phyloP scores from a whole-genome alignment of 176 grass and related monocot species.

The Oryza meyeriana region DNA sequence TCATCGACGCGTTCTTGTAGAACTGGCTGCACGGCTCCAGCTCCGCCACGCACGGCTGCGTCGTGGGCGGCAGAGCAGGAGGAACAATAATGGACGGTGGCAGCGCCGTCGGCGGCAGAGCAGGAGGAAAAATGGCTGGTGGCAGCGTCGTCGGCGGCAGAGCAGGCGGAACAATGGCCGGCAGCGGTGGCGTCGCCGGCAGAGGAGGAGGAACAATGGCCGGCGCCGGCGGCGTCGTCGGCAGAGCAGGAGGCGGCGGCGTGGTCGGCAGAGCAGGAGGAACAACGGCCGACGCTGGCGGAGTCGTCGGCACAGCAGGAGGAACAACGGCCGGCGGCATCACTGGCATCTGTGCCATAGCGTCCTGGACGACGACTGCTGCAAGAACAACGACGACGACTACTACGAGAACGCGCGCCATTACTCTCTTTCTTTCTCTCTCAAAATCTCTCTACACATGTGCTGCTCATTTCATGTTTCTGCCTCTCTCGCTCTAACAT shows the following conservation, averaged over 20 bases:
- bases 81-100: no score
- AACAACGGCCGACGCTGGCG: background rate
- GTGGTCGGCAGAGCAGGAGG: background rate
- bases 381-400: background rate
- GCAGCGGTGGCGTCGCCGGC: no score
- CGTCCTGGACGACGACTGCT: background rate
- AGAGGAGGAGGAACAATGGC: no score
- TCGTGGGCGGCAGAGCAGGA: background rate
- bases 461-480: background rate
- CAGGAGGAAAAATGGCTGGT: background rate
- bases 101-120: background rate
- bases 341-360: background rate
- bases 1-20: slow-evolving; percentile 1
- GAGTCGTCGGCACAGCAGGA: background rate
- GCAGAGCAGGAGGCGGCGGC: no score
- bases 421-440: background rate
- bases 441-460: no score
- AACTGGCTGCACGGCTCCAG: background rate
- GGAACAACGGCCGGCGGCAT: background rate
- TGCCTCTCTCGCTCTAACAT: background rate
- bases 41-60: slow-evolving; percentile 19
- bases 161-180: no score
- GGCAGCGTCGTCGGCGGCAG: no score
- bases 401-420: background rate
- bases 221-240: no score